Conservation (phyloP, 495 filamentous ascomycete species). For the Aspergillus panamensis region DNA sequence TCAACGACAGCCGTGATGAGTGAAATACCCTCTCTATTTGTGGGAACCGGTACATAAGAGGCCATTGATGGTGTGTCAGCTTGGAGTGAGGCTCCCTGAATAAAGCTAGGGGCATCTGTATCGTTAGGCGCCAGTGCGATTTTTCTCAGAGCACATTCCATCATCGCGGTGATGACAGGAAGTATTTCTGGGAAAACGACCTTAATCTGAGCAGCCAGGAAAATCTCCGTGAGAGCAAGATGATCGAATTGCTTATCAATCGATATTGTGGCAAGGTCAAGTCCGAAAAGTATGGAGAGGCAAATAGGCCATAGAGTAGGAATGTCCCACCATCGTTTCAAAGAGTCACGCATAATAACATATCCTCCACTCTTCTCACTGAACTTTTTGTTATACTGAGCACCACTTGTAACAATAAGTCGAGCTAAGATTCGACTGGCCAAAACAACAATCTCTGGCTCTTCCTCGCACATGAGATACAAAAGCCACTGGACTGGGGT, state of each 20-base stretch:
- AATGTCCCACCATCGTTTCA: slow-evolving; percentile 87
- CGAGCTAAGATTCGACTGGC: slow-evolving; percentile 84
- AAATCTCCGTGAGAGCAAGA: slow-evolving; percentile 67
- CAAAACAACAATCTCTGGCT: slow-evolving; percentile 75
- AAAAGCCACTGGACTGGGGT: slow-evolving; percentile 72
- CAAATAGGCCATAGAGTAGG: slow-evolving; percentile 82
- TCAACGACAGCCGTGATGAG: slow-evolving; percentile 70
- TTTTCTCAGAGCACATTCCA: slow-evolving; percentile 73
- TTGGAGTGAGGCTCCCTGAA: slow-evolving; percentile 14
- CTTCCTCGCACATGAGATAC: slow-evolving; percentile 84
- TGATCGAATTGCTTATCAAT: slow-evolving; percentile 70
- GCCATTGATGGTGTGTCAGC: slow-evolving; percentile 18
- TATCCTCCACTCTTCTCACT: slow-evolving; percentile 81
- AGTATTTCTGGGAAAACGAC: slow-evolving; percentile 76
- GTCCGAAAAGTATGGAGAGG: slow-evolving; percentile 83
- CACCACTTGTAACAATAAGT: slow-evolving; percentile 76
- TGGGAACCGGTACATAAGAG: slow-evolving; percentile 9
- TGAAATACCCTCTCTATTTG: slow-evolving; percentile 21
- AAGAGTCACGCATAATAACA: slow-evolving; percentile 70
- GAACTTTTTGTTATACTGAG: slow-evolving; percentile 79
- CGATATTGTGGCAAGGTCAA: slow-evolving; percentile 71
- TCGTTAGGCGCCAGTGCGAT: slow-evolving; percentile 22
- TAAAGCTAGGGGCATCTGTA: background rate
- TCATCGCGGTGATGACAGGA: slow-evolving; percentile 78
- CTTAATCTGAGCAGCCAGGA: slow-evolving; percentile 53